Evolutionary conservation across 1,139 yeast genomes (phyloP), one percentile per base, ranked within the genome.

Genomic region (Saccharomycopsis hybrid): DNA sequence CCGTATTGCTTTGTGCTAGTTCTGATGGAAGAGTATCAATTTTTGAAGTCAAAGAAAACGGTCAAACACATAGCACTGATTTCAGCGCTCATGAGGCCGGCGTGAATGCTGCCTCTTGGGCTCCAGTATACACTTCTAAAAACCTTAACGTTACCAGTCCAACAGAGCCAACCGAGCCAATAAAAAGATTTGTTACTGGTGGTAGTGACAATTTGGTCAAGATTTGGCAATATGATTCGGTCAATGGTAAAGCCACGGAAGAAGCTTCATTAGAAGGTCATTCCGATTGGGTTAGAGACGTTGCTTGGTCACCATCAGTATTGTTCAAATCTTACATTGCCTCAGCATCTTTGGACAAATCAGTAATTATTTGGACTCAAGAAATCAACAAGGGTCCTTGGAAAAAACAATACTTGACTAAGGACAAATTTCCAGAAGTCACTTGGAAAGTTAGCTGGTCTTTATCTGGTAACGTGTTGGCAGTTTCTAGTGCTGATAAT

Each of bases 381-480:
- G 90, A 84, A 56, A 77, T 73, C 50, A 71, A 70, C 53, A 71
- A 73, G 46, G 85, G 82, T 2, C 73, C 74, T 54, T 94, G 98
- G 99, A 82, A 82, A 65, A 85, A 85, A 66, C 83, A 81, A 58
- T 70, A 76, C 44, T 75, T 94, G 63, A 80, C 83, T 48, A 77
- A 77, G 36, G 96, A 87, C 47, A 84, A 81, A 63, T 92, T 92
- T 74, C 94, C 96, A 18, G 98, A 92, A 63, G 97, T 90, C 36
- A 88, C 95, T 60, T 94, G 98, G 98, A 83, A 97, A 67, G 95
- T 95, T 52, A 85, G 95, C 58, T 92, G 98, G 98, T 88, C 97
- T 25, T 76, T 89, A 59, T 83, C 95, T 43, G 99, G 99, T 49
- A 92, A 92, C 65, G 84, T 94, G 43, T 77, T 92, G 62, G 99